phyloP scores from a whole-genome alignment of 306 rosid genomes.

The Astragalus glycyphyllos region DNA sequence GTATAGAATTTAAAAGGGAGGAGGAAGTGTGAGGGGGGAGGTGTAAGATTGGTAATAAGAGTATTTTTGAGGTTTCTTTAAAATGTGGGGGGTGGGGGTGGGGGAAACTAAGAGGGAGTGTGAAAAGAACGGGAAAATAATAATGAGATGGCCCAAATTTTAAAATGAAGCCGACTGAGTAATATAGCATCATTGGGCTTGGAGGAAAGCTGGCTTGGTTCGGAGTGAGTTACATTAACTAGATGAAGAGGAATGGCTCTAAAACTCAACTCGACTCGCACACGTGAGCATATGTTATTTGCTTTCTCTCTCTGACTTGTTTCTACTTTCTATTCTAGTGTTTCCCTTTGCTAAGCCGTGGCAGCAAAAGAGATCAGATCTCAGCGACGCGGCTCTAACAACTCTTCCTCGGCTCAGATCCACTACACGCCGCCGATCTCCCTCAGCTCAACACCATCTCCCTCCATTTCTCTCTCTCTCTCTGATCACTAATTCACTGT shows the following conservation, averaged over 20 bases:
- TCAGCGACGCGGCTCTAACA: constrained; percentile 68
- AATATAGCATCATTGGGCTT: constrained; percentile 24
- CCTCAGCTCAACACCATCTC: constrained; percentile 45
- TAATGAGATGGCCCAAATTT: constrained; percentile 9
- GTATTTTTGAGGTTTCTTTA: no score
- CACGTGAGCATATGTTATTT: not conserved
- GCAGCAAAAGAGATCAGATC: constrained; percentile 29
- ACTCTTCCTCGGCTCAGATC: constrained; percentile 59
- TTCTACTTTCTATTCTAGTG: constrained; percentile 1
- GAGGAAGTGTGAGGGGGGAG: no score
- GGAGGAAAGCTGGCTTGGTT: constrained; percentile 30
- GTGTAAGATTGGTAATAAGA: no score
- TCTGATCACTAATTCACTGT: constrained; percentile 3
- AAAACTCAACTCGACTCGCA: constrained; percentile 29
- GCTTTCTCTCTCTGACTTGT: not conserved
- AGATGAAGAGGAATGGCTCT: not conserved
- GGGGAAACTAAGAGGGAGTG: no score
- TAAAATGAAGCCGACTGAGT: constrained; percentile 28
- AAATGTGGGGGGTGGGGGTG: no score
- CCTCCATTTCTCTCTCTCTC: constrained; percentile 34
- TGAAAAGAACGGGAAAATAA: no score
- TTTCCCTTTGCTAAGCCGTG: constrained; percentile 43
- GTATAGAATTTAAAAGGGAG: no score
- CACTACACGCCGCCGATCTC: constrained; percentile 65
- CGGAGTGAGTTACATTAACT: not conserved